A percentile compares a stretch with the other conserved stretches of the same genome.
phyloP scores from a whole-genome alignment of 768 basidiomycete genomes.

The Lactarius tabidus region DNA sequence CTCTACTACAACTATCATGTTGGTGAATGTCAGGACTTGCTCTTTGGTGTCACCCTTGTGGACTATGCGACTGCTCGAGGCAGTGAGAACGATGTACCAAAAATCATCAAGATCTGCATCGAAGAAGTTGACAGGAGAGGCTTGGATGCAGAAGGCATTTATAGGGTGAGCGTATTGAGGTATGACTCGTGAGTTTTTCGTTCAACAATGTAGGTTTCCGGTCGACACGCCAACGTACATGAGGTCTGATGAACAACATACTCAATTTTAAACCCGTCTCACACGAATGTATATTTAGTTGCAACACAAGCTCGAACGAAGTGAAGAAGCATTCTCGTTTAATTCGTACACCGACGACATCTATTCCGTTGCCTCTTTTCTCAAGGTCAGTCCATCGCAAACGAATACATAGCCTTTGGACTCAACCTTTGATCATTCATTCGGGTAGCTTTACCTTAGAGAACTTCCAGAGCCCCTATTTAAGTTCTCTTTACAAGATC shows the following conservation, averaged over 20 bases:
- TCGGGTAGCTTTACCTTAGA: conserved; percentile 64
- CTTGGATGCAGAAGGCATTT: conserved; percentile 74
- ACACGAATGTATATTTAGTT: conserved; percentile 43
- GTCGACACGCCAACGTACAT: conserved; percentile 80
- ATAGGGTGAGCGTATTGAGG: conserved; percentile 48
- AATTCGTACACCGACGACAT: conserved; percentile 70
- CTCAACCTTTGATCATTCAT: background rate
- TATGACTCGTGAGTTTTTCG: background rate
- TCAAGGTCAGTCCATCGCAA: conserved; percentile 56
- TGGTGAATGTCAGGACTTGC: conserved; percentile 82
- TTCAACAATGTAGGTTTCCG: conserved; percentile 56
- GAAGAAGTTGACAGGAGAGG: conserved; percentile 79
- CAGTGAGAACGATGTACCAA: conserved; percentile 69
- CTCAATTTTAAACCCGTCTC: background rate
- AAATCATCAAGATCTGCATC: conserved; percentile 76
- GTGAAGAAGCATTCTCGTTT: conserved; percentile 74
- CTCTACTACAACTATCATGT: conserved; percentile 76
- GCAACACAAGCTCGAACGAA: conserved; percentile 81
- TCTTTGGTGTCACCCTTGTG: conserved; percentile 83
- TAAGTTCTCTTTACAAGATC: conserved; percentile 72
- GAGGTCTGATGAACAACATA: conserved; percentile 45
- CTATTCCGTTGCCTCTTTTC: conserved; percentile 74
- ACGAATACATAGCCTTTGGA: background rate
- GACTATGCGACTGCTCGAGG: conserved; percentile 85
- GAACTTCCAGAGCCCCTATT: conserved; percentile 90